A percentile compares a stretch with the other conserved stretches of the same genome.
phyloP scores from a whole-genome alignment of 441 rosid species.

The Syzygium syzygioides region DNA sequence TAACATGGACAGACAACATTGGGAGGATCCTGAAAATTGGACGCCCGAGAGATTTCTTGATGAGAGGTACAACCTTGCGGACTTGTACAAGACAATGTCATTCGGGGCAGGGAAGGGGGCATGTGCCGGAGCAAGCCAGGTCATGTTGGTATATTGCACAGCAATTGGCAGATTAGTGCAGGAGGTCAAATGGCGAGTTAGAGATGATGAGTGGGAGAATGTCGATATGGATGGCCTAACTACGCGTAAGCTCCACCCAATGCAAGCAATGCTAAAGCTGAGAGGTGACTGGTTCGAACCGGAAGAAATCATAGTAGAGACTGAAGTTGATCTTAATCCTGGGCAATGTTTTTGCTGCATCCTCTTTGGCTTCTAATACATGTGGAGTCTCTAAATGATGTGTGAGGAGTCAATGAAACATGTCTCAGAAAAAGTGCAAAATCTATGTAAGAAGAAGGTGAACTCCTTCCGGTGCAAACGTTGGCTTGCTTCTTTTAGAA shows the following conservation, averaged over 20 bases:
- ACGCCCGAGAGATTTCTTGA: constrained; percentile 61
- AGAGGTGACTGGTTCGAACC: constrained; percentile 18
- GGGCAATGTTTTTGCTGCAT: not conserved
- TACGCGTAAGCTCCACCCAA: constrained; percentile 59
- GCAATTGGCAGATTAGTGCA: constrained; percentile 71
- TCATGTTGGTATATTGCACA: constrained; percentile 41
- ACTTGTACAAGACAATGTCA: constrained; percentile 80
- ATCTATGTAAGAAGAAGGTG: not conserved
- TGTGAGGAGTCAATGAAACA: not conserved
- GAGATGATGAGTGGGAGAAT: constrained; percentile 53
- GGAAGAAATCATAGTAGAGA: not conserved
- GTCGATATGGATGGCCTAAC: constrained; percentile 60
- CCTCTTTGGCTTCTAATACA: not conserved
- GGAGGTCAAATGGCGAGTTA: constrained; percentile 63
- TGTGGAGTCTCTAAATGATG: not conserved
- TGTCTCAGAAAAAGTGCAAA: not conserved
- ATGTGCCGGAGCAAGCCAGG: constrained; percentile 77
- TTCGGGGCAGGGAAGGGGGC: constrained; percentile 71
- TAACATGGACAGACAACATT: constrained; percentile 69
- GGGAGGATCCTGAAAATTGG: constrained; percentile 68
- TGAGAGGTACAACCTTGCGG: constrained; percentile 35
- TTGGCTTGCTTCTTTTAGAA: not conserved
- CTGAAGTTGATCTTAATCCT: not conserved
- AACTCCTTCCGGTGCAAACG: not conserved
- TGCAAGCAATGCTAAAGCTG: constrained; percentile 43